Conservation (phyloP, 768 basidiomycete species). For the Termitomyces heimii region DNA sequence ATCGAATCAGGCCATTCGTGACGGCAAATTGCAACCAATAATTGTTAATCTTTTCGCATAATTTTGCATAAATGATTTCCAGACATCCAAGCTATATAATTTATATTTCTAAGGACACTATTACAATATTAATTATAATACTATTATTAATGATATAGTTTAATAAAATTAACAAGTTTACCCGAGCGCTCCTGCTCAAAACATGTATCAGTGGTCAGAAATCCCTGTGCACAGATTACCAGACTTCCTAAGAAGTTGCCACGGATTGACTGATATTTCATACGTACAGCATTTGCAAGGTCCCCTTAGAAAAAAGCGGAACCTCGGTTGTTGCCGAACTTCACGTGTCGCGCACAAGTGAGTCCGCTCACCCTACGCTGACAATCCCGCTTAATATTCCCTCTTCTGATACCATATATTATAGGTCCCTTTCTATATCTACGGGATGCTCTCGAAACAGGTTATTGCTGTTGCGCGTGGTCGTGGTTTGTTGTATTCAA, state of each 20-base stretch:
- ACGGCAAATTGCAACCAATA: slow-evolving; percentile 43
- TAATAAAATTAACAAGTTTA: too few species aligned
- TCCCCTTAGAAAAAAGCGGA: too few species aligned
- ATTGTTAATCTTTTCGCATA: slow-evolving; percentile 32
- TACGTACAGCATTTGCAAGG: too few species aligned
- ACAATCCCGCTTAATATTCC: not conserved
- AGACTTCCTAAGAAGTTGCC: too few species aligned
- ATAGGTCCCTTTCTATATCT: slow-evolving; percentile 3
- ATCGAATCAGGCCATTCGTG: slow-evolving; percentile 39
- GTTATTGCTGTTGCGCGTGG: slow-evolving; percentile 60
- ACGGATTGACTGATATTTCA: not conserved
- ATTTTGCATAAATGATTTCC: not conserved
- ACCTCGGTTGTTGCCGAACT: not conserved
- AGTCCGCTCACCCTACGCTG: not conserved
- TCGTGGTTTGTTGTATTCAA: slow-evolving; percentile 40
- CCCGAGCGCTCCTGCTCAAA: too few species aligned
- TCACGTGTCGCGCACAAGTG: not conserved
- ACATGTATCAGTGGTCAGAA: too few species aligned
- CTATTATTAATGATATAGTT: too few species aligned
- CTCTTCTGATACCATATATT: not conserved
- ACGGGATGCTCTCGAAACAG: slow-evolving; percentile 63
- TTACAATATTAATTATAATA: too few species aligned
- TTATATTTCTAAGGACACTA: too few species aligned
- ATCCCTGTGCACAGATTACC: too few species aligned
- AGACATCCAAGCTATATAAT: not conserved